Evolutionary conservation across 1,139 yeast species (phyloP), one percentile per base, ranked within the genome.

Genomic region (Yamadazyma dushanensis): DNA sequence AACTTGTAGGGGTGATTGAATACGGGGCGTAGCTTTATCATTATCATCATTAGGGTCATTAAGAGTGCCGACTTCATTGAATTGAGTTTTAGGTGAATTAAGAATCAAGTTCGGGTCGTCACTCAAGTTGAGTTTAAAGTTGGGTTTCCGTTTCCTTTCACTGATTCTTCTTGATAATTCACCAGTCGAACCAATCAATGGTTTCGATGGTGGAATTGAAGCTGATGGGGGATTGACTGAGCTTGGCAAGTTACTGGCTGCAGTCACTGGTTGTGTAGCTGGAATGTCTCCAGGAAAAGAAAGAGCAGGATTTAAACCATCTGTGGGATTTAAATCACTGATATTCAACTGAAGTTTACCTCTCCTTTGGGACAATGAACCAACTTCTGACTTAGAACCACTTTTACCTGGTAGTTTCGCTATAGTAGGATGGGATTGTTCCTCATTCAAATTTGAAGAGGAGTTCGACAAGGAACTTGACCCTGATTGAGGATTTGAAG

Each of bases 321-420:
- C 29, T 8, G 29, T 23, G 13, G 35, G 32, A 20, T 47, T 51
- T 29, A 69, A 38, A 14, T 67, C 67, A 26, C 50, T 50, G 41
- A 74, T 60, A 45, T 71, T 66, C 32, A 76, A 49, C 40, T 73
- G 73, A 75, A 76, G 63, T 2, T 80, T 83, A 1, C 80, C 83
- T 51, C 84, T 60, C 56, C 84, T 66, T 56, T 77, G 80, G 2
- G 83, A 76, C 25, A 79, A 58, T 1, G 83, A 72, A 11, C 51
- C 4, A 11, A 19, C 7, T 16, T 32, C 29, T 16, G 21, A 3
- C 9, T 14, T 32, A n/a, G 29, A 16, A 8, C n/a, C 17, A 31
- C 10, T 14, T 15, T 29, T 24, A 14, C 25, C 20, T 11, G 25
- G 18, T 4, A 17, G 17, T 10, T 29, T 29, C 10, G 14, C 9